Conservation (phyloP, 2,329 filamentous ascomycete genomes). For the Colletotrichum sp. region DNA sequence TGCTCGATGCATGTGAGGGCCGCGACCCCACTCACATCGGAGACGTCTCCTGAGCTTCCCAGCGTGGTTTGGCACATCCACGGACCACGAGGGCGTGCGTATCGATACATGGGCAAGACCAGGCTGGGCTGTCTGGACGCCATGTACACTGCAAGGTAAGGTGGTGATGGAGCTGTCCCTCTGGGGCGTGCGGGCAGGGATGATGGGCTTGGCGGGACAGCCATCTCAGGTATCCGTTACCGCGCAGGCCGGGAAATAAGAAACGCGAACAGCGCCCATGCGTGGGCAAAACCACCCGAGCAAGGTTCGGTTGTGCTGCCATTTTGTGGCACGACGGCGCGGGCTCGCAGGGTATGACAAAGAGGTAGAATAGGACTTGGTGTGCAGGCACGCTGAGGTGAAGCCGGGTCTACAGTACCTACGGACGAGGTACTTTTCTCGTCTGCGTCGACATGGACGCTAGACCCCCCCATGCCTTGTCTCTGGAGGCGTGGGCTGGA, state of each 20-base stretch:
- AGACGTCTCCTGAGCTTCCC: conserved; percentile 10
- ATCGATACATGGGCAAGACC: conserved; percentile 8
- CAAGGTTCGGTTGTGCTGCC: conserved; percentile 3
- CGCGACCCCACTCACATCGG: conserved; percentile 11
- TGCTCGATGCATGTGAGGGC: conserved; percentile 20
- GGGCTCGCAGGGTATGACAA: not conserved
- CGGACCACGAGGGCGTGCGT: conserved; percentile 1
- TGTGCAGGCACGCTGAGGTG: not conserved
- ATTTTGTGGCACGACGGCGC: not conserved
- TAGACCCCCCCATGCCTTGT: not conserved
- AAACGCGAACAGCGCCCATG: conserved; percentile 16
- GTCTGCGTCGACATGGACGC: not conserved
- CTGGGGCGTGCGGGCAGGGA: not conserved
- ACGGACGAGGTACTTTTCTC: not conserved
- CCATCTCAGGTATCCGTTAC: not conserved
- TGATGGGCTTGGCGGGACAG: not conserved
- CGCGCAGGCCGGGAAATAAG: conserved; percentile 16
- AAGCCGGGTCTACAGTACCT: not conserved
- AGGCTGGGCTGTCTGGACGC: not conserved
- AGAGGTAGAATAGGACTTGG: not conserved
- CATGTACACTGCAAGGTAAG: not conserved
- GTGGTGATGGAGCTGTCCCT: not conserved
- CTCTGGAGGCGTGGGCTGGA: not conserved
- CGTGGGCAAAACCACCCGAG: conserved; percentile 16
- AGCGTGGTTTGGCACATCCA: conserved; percentile 2